Conservation (phyloP, 192 early-diverging fungal species). For the Coemansia sp. region DNA sequence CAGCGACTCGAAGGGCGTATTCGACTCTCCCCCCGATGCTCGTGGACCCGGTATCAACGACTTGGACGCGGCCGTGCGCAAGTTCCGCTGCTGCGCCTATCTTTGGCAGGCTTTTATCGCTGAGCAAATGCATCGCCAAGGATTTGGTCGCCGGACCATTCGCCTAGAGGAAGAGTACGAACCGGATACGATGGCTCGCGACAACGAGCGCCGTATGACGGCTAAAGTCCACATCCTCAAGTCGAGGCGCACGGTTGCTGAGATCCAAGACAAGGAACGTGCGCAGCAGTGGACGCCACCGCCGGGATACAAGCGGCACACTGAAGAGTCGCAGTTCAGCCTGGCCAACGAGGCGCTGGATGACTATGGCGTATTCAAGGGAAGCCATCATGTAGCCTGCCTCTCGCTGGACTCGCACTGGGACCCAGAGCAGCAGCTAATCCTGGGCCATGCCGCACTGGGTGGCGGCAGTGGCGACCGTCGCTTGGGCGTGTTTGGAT, state of each 20-base stretch:
- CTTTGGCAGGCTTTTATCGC: constrained; percentile 76
- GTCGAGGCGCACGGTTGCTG: constrained; percentile 55
- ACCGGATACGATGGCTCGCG: constrained; percentile 60
- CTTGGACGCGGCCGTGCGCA: constrained; percentile 57
- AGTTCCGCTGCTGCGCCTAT: constrained; percentile 65
- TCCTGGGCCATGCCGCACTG: constrained; percentile 66
- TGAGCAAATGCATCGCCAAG: constrained; percentile 70
- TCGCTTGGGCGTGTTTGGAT: constrained; percentile 70
- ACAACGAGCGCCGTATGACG: constrained; percentile 50
- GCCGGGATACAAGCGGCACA: constrained; percentile 39
- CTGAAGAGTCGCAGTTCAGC: constrained; percentile 53
- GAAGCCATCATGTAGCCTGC: constrained; percentile 56
- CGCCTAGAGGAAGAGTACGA: constrained; percentile 62
- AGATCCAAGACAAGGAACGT: constrained; percentile 60
- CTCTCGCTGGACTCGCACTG: constrained; percentile 65
- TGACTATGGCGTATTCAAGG: constrained; percentile 55
- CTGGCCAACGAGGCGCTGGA: constrained; percentile 57
- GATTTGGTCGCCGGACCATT: constrained; percentile 72
- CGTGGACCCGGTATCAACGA: constrained; percentile 48
- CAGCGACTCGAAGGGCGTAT: constrained; percentile 59
- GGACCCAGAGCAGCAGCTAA: constrained; percentile 55
- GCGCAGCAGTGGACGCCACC: constrained; percentile 63
- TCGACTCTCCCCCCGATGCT: constrained; percentile 65
- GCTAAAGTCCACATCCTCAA: constrained; percentile 61
- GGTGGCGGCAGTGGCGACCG: constrained; percentile 61